These are phyloP conservation scores for Nothopassalora personata DNA, from an alignment of 2,329 filamentous ascomycete species.

Conservation along the genomic window DNA sequence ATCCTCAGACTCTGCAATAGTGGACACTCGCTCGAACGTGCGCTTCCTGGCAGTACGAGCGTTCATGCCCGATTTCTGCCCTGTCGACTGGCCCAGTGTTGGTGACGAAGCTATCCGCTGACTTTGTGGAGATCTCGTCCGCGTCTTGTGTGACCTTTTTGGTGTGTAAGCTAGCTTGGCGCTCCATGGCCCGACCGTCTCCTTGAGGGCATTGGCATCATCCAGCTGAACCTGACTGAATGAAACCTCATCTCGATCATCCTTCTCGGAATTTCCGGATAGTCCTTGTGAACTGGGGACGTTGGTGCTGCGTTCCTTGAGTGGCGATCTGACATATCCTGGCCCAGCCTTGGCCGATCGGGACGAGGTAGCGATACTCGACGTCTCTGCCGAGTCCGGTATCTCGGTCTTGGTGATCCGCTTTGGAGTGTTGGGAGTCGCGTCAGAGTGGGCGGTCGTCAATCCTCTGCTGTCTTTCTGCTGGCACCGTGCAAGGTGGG, in stretches of 20 bases:
- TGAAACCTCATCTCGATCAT: not conserved
- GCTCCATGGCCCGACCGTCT: not conserved
- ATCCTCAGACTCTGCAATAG: conserved; percentile 16
- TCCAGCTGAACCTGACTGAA: not conserved
- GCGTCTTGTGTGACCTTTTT: not conserved
- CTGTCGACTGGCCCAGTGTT: not conserved
- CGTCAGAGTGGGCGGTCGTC: conserved; percentile 11
- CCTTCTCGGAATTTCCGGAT: not conserved
- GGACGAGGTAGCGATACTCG: conserved; percentile 12
- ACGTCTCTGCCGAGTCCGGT: conserved; percentile 18
- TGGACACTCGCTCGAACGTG: conserved; percentile 5
- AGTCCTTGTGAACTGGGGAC: not conserved
- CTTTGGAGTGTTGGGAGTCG: conserved; percentile 10
- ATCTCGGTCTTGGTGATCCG: conserved; percentile 6
- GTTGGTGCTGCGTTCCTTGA: conserved; percentile 19
- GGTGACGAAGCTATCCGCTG: too few species aligned
- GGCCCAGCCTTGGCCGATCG: not conserved
- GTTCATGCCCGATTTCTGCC: not conserved
- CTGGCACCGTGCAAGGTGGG: conserved; percentile 4
- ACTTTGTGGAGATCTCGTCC: not conserved
- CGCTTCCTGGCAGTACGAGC: not conserved
- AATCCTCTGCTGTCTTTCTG: conserved; percentile 7
- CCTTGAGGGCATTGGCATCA: not conserved
- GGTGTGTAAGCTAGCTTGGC: conserved; percentile 11
- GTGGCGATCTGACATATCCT: conserved; percentile 10